Percentiles rank a stretch among this genome's conserved stretches.
Evolutionary conservation across 2,329 filamentous ascomycete species (phyloP).

Genomic region (Cercospora beticola): DNA sequence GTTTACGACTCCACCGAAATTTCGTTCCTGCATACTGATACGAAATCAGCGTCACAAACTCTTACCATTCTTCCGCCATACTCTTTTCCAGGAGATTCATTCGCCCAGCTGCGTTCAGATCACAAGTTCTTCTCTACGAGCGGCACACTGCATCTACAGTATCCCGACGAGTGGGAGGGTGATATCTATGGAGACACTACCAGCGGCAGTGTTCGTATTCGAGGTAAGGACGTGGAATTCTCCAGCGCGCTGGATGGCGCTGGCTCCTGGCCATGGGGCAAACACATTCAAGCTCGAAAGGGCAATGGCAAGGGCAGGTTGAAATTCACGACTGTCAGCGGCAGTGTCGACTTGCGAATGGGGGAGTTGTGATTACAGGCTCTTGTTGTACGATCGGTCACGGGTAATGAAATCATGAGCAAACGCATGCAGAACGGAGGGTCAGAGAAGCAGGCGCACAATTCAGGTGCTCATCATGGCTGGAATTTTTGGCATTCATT

Average conservation of each 20-base stretch:
- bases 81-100: conserved; percentile 24
- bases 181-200: conserved; percentile 39
- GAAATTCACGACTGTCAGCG: conserved; percentile 35
- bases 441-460: background rate
- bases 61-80: conserved; percentile 40
- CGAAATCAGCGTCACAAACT: conserved; percentile 38
- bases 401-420: background rate
- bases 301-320: conserved; percentile 39
- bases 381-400: background rate
- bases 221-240: conserved; percentile 41
- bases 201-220: conserved; percentile 41
- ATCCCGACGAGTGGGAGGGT: conserved; percentile 47
- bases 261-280: conserved; percentile 31
- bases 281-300: conserved; percentile 43
- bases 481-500: background rate
- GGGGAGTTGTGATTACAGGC: conserved; percentile 23
- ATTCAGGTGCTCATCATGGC: background rate
- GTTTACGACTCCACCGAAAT: conserved; percentile 31
- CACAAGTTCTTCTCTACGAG: conserved; percentile 39
- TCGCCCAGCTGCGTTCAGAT: conserved; percentile 33
- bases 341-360: conserved; percentile 29
- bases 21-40: conserved; percentile 36
- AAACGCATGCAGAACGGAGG: background rate
- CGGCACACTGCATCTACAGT: conserved; percentile 40
- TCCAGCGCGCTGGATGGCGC: conserved; percentile 24